These are phyloP conservation scores for Solanum hybrid DNA, from an alignment of 305 asterid species.

Conservation along the genomic window DNA sequence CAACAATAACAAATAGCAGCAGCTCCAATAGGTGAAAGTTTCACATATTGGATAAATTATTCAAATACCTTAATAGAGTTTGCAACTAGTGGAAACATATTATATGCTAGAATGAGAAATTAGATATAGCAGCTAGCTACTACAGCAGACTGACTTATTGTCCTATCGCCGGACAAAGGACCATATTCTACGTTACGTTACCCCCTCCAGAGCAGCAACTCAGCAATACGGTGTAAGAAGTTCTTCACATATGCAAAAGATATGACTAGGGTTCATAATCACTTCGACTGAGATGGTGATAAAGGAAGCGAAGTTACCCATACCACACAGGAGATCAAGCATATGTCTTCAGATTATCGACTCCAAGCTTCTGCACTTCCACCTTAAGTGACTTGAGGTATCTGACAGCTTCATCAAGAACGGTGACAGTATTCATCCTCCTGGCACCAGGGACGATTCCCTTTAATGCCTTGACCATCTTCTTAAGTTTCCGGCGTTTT, in stretches of 20 bases:
- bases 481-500: slow-evolving; percentile 44
- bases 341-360: slow-evolving; percentile 17
- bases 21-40: background rate
- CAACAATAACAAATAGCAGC: background rate
- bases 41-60: background rate
- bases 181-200: background rate
- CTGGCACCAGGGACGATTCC: slow-evolving; percentile 64
- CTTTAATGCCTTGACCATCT: slow-evolving; percentile 56
- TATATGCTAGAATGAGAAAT: background rate
- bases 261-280: background rate
- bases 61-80: background rate
- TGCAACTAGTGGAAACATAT: background rate
- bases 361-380: slow-evolving; percentile 62
- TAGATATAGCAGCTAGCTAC: background rate
- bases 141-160: background rate
- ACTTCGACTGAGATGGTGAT: background rate
- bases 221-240: background rate
- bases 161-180: background rate
- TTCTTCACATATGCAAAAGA: background rate
- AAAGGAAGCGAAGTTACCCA: background rate
- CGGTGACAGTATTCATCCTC: slow-evolving; percentile 52
- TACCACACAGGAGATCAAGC: background rate
- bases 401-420: slow-evolving; percentile 74
- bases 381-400: slow-evolving; percentile 71
- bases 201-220: background rate